Base-by-base conservation (phyloP, 148 eudicot genomes). In the Silene uniflora region DNA sequence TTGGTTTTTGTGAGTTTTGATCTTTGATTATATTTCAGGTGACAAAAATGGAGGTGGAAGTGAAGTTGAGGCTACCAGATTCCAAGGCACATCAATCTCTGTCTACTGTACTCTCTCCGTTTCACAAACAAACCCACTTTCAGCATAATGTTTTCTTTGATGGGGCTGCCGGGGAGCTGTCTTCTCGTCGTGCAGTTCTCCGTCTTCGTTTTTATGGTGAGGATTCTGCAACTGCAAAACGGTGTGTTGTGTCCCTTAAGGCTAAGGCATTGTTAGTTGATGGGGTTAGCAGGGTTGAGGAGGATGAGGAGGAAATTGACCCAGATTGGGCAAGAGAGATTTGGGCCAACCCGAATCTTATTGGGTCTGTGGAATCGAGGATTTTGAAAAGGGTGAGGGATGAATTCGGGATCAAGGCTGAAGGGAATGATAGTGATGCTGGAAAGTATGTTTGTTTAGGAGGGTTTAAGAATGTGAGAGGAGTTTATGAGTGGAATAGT, bases 221-320 rank as follows among this genome's bases (percentile, higher is more conserved):
- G 54, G 87, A 87, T 52, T 75, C 79, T 13, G 56, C 71, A 3
- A 83, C 75, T 0, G 73, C 81, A 22, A 75, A 87, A 69, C 90
- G 85, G 19, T 93, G 98, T 74, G 89, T 93, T 65, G 80, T 81
- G 72, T 78, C 80, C 21, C 87, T 93, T 49, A 93, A 93, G 75
- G 93, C 91, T 21, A 93, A 89, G 54, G 88, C 93, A 1, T 69
- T 86, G 16, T 29, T 93, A 11, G 75, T 81, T 8, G 76, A 88
- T 60, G 98, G 98, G 21, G 89, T 93, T 24, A 93, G 96, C 73
- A 81, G 92, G 21, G 98, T 89, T 27, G 93, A 89, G 83, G 98
- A 88, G 78, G 96, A 91, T 58, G 96, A 87, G 85, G 96, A 93
- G 77, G 92, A 93, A 13, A 10, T 93, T 64, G 92, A 93, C 61